Base-by-base conservation (phyloP, 2,329 filamentous ascomycete species). In the Tolypocladium pustulatum region DNA sequence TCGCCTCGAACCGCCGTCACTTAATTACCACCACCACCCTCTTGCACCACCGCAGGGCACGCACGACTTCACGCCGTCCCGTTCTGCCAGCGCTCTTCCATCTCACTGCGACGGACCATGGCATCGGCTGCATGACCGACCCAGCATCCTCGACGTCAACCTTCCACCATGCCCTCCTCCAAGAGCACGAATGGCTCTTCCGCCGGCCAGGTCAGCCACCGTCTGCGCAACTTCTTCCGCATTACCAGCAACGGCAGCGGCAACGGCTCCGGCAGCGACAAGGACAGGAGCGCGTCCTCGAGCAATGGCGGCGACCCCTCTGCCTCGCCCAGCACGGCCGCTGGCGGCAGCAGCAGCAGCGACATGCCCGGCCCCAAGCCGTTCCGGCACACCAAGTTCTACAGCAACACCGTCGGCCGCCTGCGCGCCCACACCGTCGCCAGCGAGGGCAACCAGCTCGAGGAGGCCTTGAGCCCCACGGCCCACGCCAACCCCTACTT, bases 401-500 rank as follows among this genome's bases (percentile, higher is more conserved):
- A 96, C 68, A 90, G 88, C 61, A 89, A 87, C 59, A 87, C 89
- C 66, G 90, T 95, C 69, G 88, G 88, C 69, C 88, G 93, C 66
- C 91, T 93, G 71, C 86, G 93, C 67, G 95, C 91, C 40, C 87
- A 89, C 61, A 97, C 93, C 32, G 90, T 95, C 59, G 90, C 90
- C 65, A 96, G 91, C 75, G 93, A 97, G 75, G 92, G 92, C 66
- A 91, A 97, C 70, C 84, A 88, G 60, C 81, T 97, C 64, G 93
- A 97, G 65, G 92, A 97, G 73, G 80, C 84, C 61, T 81, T 96
- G 68, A 96, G 92, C 69, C 94, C 94, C 32, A 97, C 91, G 5
- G 93, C 92, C 56, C 86, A 93, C 69, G 93, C 91, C 63, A 99
- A 99, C 72, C 94, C 94, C 22, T 99, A 99, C 76, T 99, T 97